These are phyloP conservation scores for Phylloporus arenicola DNA, from an alignment of 768 basidiomycete species.

Conservation along the genomic window DNA sequence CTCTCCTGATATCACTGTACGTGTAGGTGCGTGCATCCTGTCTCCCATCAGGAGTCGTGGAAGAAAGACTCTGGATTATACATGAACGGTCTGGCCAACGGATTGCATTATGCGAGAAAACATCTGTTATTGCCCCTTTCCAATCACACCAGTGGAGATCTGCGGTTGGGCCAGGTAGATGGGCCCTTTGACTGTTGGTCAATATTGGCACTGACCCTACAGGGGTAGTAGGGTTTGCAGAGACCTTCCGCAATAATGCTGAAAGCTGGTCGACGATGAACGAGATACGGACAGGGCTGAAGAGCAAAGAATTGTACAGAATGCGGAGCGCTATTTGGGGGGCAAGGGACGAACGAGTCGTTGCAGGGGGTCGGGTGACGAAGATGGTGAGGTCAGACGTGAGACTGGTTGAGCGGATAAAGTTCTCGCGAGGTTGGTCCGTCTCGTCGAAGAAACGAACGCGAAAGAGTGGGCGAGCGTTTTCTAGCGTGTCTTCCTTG, in stretches of 20 bases:
- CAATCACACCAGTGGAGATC: constrained; percentile 97
- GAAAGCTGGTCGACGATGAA: constrained; percentile 84
- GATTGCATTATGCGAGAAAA: constrained; percentile 85
- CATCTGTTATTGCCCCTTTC: constrained; percentile 94
- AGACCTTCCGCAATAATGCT: constrained; percentile 64
- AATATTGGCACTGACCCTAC: constrained; percentile 79
- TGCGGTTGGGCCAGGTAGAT: constrained; percentile 77
- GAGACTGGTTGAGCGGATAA: constrained; percentile 72
- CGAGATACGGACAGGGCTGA: constrained; percentile 71
- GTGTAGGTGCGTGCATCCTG: constrained; percentile 62
- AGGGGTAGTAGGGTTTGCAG: constrained; percentile 58
- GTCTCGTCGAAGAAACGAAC: constrained; percentile 97
- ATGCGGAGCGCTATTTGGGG: constrained; percentile 76
- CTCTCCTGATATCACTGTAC: constrained; percentile 75
- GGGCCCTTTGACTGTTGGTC: constrained; percentile 60
- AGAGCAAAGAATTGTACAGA: constrained; percentile 92
- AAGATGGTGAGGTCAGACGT: constrained; percentile 94
- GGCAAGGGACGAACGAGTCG: constrained; percentile 64
- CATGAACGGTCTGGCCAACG: constrained; percentile 78
- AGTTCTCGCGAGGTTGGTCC: constrained; percentile 64
- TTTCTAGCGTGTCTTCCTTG: constrained; percentile 53
- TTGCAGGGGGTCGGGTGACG: constrained; percentile 65
- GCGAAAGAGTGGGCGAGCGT: constrained; percentile 66
- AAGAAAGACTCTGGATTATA: constrained; percentile 73
- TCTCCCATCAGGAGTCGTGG: constrained; percentile 29